Evolutionary conservation across 2,329 filamentous ascomycete species (phyloP).

Genomic region (Colletotrichum sp.): DNA sequence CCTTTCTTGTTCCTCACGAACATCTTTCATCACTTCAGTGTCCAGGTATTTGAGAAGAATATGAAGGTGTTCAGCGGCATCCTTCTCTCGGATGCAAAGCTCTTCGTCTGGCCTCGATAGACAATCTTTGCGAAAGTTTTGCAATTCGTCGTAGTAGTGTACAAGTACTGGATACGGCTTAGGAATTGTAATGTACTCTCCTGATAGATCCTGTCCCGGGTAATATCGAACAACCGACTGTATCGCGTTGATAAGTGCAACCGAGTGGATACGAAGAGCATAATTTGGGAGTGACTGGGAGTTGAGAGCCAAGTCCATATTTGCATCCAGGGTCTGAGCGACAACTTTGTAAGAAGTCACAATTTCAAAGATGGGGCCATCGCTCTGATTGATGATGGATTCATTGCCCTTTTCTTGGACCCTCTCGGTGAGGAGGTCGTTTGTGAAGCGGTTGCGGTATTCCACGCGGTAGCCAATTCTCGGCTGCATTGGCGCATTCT

Average conservation of each 20-base stretch:
- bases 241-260: conserved; percentile 19
- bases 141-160: not conserved
- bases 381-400: not conserved
- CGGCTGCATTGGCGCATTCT: too few relatives aligned
- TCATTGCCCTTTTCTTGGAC: too few relatives aligned
- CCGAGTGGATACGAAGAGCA: conserved; percentile 14
- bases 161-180: conserved; percentile 13
- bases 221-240: conserved; percentile 24
- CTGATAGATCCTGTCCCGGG: conserved; percentile 8
- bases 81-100: conserved; percentile 20
- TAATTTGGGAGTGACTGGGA: not conserved
- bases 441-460: too few relatives aligned
- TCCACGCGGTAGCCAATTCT: too few relatives aligned
- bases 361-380: not conserved
- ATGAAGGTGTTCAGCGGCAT: conserved; percentile 12
- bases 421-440: too few relatives aligned
- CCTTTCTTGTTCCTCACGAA: conserved; percentile 23
- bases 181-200: not conserved
- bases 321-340: not conserved
- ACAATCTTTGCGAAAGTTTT: not conserved
- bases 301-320: not conserved
- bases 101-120: not conserved
- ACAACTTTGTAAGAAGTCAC: not conserved
- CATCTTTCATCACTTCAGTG: conserved; percentile 23
- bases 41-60: conserved; percentile 27